Evolutionary conservation across 306 rosid genomes (phyloP).

Genomic region (Trifolium fragiferum): DNA sequence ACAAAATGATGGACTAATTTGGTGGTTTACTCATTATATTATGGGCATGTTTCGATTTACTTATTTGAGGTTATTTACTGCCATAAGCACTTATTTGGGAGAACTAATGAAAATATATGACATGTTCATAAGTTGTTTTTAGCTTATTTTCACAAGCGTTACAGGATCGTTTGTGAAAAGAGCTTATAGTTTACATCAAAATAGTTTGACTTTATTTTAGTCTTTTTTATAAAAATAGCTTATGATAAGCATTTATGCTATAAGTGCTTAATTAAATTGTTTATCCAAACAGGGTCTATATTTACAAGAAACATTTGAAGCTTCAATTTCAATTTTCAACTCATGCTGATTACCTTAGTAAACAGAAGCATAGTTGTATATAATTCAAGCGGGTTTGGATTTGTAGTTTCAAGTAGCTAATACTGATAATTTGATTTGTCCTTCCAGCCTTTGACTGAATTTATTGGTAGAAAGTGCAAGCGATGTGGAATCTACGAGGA

Average conservation of each 20-base stretch:
- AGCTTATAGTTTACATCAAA: not conserved
- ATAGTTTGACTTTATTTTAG: not conserved
- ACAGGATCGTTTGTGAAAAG: not conserved
- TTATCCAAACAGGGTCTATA: not conserved
- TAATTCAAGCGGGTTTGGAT: slow-evolving; percentile 23
- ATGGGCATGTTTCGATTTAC: not conserved
- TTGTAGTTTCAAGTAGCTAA: slow-evolving; percentile 28
- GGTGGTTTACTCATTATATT: not conserved
- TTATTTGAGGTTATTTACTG: not conserved
- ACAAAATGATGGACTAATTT: no score
- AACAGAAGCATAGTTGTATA: slow-evolving; percentile 23
- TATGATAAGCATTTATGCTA: not conserved
- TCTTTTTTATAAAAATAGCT: not conserved
- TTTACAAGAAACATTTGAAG: slow-evolving; percentile 18
- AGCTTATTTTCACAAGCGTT: not conserved
- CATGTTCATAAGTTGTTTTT: not conserved
- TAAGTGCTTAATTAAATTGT: not conserved
- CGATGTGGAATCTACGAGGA: slow-evolving; percentile 91
- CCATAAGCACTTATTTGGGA: not conserved
- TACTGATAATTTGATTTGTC: slow-evolving; percentile 45
- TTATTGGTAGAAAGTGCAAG: slow-evolving; percentile 72
- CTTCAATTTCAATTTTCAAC: slow-evolving; percentile 8
- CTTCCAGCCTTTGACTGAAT: slow-evolving; percentile 82
- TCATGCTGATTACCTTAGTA: slow-evolving; percentile 21
- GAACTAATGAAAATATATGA: not conserved